These are phyloP conservation scores for Xerocomus potaroensis DNA, from an alignment of 768 basidiomycete species.

Conservation along the genomic window DNA sequence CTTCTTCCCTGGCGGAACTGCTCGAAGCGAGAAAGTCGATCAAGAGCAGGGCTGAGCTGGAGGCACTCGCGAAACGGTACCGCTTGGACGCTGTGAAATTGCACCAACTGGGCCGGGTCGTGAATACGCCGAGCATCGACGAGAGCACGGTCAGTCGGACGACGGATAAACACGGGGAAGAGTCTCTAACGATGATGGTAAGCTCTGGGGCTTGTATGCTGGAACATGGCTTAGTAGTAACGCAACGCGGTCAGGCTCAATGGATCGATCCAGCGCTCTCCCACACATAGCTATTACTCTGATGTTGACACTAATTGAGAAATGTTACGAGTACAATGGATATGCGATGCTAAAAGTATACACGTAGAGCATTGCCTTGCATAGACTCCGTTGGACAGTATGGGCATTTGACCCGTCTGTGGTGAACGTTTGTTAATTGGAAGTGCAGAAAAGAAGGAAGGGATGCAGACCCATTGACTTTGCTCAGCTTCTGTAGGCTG, in stretches of 20 bases:
- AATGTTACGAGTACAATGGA: conserved; percentile 11
- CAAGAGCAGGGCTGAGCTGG: conserved; percentile 38
- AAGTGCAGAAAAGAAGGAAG: not conserved
- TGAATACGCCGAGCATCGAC: conserved; percentile 64
- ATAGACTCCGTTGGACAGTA: conserved; percentile 87
- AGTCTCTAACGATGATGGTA: conserved; percentile 48
- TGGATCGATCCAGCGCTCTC: conserved; percentile 25
- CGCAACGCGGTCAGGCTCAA: conserved; percentile 16
- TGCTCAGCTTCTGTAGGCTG: conserved; percentile 84
- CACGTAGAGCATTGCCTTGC: conserved; percentile 50
- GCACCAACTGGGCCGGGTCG: conserved; percentile 47
- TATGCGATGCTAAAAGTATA: conserved; percentile 51
- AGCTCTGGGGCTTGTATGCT: conserved; percentile 13
- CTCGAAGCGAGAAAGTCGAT: conserved; percentile 60
- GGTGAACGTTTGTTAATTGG: not conserved
- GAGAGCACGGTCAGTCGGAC: conserved; percentile 40
- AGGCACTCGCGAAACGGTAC: conserved; percentile 49
- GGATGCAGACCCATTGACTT: conserved; percentile 69
- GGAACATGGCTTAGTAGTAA: too few species aligned
- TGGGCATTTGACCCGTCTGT: conserved; percentile 90
- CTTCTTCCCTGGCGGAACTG: conserved; percentile 48
- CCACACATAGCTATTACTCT: not conserved
- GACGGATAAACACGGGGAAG: conserved; percentile 53
- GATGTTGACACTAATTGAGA: not conserved
- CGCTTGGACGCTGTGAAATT: conserved; percentile 51